phyloP scores from a whole-genome alignment of 2,329 filamentous ascomycete genomes.

The Macroventuria anomochaeta region DNA sequence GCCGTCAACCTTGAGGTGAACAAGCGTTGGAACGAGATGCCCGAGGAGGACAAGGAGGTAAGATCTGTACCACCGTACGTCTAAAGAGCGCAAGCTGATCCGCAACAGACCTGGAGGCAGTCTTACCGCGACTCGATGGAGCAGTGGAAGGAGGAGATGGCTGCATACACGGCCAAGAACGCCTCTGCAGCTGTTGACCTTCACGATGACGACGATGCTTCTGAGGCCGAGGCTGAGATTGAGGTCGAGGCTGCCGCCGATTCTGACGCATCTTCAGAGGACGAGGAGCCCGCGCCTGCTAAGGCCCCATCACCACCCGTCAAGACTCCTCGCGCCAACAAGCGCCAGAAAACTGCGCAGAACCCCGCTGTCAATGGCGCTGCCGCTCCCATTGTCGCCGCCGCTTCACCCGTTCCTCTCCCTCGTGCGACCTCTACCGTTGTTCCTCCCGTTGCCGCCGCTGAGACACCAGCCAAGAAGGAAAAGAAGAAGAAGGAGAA shows the following conservation, averaged over 20 bases:
- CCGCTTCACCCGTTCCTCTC: slow-evolving; percentile 36
- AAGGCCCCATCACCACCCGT: slow-evolving; percentile 46
- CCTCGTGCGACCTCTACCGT: slow-evolving; percentile 25
- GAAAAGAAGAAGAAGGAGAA: slow-evolving; percentile 47
- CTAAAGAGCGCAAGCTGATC: not conserved
- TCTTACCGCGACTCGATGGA: slow-evolving; percentile 62
- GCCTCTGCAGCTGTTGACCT: slow-evolving; percentile 51
- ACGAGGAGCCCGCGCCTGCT: slow-evolving; percentile 41
- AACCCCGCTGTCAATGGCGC: slow-evolving; percentile 34
- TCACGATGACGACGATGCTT: slow-evolving; percentile 51
- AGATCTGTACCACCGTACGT: slow-evolving; percentile 24
- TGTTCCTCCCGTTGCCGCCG: slow-evolving; percentile 19
- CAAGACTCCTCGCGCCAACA: slow-evolving; percentile 46
- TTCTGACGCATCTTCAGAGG: slow-evolving; percentile 51
- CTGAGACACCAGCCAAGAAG: slow-evolving; percentile 38
- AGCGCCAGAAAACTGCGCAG: slow-evolving; percentile 47
- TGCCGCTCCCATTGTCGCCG: slow-evolving; percentile 25
- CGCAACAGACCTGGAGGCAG: slow-evolving; percentile 48
- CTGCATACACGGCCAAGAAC: slow-evolving; percentile 61
- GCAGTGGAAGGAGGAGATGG: slow-evolving; percentile 62
- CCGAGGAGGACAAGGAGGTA: slow-evolving; percentile 73
- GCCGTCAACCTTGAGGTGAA: slow-evolving; percentile 89
- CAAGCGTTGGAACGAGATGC: slow-evolving; percentile 82
- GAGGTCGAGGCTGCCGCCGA: slow-evolving; percentile 48
- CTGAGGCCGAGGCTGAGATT: slow-evolving; percentile 35